These are phyloP conservation scores for Leishmania amazonensis DNA, from an alignment of 208 protist species.

Conservation along the genomic window DNA sequence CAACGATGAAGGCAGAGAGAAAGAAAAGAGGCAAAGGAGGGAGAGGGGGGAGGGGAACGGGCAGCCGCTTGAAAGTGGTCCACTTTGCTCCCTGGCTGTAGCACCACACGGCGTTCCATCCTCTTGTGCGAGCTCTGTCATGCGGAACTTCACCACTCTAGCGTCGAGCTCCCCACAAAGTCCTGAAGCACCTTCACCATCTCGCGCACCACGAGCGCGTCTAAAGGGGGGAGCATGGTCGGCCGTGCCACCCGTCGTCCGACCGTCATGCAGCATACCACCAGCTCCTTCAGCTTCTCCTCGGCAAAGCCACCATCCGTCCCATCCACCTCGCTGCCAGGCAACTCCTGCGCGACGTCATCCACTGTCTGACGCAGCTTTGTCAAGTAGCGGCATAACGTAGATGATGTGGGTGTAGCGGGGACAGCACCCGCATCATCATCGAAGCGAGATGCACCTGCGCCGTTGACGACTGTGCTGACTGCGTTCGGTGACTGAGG, in stretches of 20 bases:
- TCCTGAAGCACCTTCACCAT: conserved; percentile 37
- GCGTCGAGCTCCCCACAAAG: conserved; percentile 44
- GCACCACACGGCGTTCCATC: neutral
- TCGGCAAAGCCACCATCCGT: conserved; percentile 69
- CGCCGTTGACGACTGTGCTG: neutral
- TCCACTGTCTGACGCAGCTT: conserved; percentile 13
- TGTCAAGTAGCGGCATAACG: conserved; percentile 11
- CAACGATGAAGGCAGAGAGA: neutral
- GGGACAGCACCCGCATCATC: neutral
- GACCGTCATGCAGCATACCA: conserved; percentile 39
- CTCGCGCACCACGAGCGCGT: conserved; percentile 21
- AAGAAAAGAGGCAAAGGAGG: neutral
- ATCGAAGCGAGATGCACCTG: neutral
- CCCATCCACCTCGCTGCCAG: conserved; percentile 6
- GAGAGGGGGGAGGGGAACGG: neutral
- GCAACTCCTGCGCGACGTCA: neutral
- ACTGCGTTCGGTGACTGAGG: neutral
- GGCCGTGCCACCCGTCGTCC: conserved; percentile 29
- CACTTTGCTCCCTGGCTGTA: neutral
- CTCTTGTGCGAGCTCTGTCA: neutral
- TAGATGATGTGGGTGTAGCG: conserved; percentile 6
- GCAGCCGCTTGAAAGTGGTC: neutral
- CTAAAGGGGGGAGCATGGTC: conserved; percentile 8
- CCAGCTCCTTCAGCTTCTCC: conserved; percentile 45
- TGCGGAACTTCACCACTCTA: conserved; percentile 54